Percentiles rank a stretch among this genome's conserved stretches.
phyloP scores from a whole-genome alignment of 495 filamentous ascomycete genomes.

The Rhypophila decipiens region DNA sequence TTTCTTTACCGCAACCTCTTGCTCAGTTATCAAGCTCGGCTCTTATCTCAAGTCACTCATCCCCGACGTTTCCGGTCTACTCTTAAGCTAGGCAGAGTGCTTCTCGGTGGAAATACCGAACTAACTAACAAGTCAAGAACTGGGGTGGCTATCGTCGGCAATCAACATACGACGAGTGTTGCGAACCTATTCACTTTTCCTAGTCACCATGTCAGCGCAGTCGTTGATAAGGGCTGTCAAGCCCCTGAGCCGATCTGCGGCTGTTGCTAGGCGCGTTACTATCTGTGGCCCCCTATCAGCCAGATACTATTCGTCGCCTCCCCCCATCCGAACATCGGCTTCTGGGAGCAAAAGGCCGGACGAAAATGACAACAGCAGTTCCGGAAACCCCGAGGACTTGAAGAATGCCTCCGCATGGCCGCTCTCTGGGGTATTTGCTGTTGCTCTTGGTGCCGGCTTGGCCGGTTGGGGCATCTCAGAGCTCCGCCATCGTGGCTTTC shows the following conservation, averaged over 20 bases:
- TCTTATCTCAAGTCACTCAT: not conserved
- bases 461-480: constrained; percentile 35
- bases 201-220: constrained; percentile 30
- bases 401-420: constrained; percentile 22
- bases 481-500: constrained; percentile 17
- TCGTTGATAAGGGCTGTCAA: constrained; percentile 20
- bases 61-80: no score
- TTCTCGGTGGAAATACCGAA: no score
- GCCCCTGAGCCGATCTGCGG: constrained; percentile 21
- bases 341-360: not conserved
- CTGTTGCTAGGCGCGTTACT: constrained; percentile 3
- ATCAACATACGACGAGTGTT: not conserved
- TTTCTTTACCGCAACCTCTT: not conserved
- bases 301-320: not conserved
- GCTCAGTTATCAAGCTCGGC: not conserved
- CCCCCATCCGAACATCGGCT: not conserved
- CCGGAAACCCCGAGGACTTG: not conserved
- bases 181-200: not conserved
- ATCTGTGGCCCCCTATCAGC: not conserved
- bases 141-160: not conserved
- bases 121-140: not conserved
- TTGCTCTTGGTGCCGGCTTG: constrained; percentile 36
- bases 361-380: no score
- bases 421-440: constrained; percentile 27
- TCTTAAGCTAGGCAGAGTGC: no score